Base-by-base conservation (phyloP, 345 rosid species). In the Aurinia saxatilis region DNA sequence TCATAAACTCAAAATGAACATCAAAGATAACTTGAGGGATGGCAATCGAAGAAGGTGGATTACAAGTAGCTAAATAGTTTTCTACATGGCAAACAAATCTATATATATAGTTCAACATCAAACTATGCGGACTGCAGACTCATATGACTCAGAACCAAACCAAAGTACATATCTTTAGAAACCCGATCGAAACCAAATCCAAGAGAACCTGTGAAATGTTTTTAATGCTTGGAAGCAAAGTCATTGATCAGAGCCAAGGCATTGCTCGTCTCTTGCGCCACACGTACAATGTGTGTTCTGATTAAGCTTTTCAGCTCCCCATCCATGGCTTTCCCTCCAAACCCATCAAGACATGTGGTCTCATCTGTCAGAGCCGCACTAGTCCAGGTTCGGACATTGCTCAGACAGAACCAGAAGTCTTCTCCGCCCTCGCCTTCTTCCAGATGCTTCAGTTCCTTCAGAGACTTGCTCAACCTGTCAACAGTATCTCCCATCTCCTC, bases 361-460 rank as follows among this genome's bases (percentile, higher is more conserved):
- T 90, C 99, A 45, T 93, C 99, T 5, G 99, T 93, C 47, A 93
- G 71, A 46, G 97, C 96, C 1, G 99, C 97, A 52, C 99, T 93
- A n/a, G 86, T 84, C 97, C 97, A 93, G 0, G 99, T 93, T 75
- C 85, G 80, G 10, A 85, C 83, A 59, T 93, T 89, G 72, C 95
- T 85, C 45, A 85, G 50, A 61, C 89, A 93, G 79, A 91, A 85
- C 34, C 76, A 35, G 50, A 87, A 79, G 30, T 86, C 95, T 72
- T 72, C 16, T 48, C 76, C 70, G 30, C 81, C 83, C 61, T 77
- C 80, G 23, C 79, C 36, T 16, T 57, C 57, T 7, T 83, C 82
- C 63, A 80, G 35, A 39, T 49, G 59, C 73, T 85, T 85, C 34
- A 93, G 67, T 79, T 93, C 99, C 49, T 76, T 64, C 6, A 78